Percentiles rank a stretch among this genome's conserved stretches.
Conservation (phyloP, 2,329 filamentous ascomycete species). For the Calonectria ilicicola region DNA sequence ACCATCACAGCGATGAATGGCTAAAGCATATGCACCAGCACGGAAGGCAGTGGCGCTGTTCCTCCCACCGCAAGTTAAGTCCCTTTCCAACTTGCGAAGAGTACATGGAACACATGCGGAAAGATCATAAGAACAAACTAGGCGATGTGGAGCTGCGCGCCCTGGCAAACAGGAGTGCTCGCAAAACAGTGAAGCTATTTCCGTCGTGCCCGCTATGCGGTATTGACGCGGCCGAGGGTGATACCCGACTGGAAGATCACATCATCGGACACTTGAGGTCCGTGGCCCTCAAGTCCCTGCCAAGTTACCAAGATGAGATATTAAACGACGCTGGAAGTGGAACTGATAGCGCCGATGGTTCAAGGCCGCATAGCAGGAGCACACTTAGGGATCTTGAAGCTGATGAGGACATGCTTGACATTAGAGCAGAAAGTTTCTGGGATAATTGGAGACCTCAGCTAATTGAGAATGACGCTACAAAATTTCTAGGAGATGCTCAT, state of each 20-base stretch:
- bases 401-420: no score
- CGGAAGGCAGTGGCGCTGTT: slow-evolving; percentile 13
- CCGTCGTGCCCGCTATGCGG: slow-evolving; percentile 14
- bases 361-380: no score
- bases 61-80: neutral
- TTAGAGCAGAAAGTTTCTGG: no score
- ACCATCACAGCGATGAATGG: slow-evolving; percentile 22
- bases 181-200: neutral
- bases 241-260: slow-evolving; percentile 14
- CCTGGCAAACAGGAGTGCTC: slow-evolving; percentile 13
- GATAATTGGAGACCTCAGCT: no score
- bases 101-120: slow-evolving; percentile 24
- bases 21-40: slow-evolving; percentile 25
- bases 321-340: no score
- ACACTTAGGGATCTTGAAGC: no score
- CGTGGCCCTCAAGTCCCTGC: slow-evolving; percentile 25
- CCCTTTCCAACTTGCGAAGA: neutral
- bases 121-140: neutral
- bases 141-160: slow-evolving; percentile 14
- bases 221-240: neutral
- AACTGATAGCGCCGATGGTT: no score
- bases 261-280: slow-evolving; percentile 17
- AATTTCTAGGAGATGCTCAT: no score
- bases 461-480: no score
- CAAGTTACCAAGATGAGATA: slow-evolving; percentile 16